Evolutionary conservation across 2,329 filamentous ascomycete species (phyloP).

Genomic region (Ciborinia camelliae): DNA sequence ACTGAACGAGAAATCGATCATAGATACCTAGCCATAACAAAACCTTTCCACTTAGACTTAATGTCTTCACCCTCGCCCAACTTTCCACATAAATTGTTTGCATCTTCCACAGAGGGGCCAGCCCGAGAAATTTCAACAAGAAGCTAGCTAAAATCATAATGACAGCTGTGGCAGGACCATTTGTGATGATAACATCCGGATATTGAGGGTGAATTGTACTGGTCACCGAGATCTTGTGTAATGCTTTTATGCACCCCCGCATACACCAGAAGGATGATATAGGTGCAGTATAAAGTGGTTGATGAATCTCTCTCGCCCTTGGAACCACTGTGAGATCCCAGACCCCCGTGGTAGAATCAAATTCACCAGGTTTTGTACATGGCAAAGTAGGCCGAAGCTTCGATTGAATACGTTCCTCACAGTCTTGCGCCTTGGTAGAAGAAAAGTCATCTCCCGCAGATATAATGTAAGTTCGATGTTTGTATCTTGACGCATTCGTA

Average conservation of each 20-base stretch:
- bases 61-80: slow-evolving; percentile 77
- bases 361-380: slow-evolving; percentile 23
- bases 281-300: slow-evolving; percentile 71
- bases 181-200: slow-evolving; percentile 77
- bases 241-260: slow-evolving; percentile 55
- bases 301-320: slow-evolving; percentile 77
- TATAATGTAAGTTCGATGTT: slow-evolving; percentile 74
- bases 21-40: slow-evolving; percentile 62
- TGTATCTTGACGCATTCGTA: slow-evolving; percentile 47
- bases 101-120: slow-evolving; percentile 58
- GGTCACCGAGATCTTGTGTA: slow-evolving; percentile 41
- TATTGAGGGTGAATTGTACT: slow-evolving; percentile 42
- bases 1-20: slow-evolving; percentile 81
- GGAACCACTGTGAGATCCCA: slow-evolving; percentile 60
- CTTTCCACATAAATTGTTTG: slow-evolving; percentile 85
- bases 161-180: slow-evolving; percentile 85
- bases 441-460: slow-evolving; percentile 75
- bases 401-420: slow-evolving; percentile 50
- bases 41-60: slow-evolving; percentile 82
- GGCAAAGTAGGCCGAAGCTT: slow-evolving; percentile 18
- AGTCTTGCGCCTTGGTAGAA: slow-evolving; percentile 57
- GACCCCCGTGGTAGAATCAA: slow-evolving; percentile 26
- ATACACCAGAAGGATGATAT: slow-evolving; percentile 65
- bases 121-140: slow-evolving; percentile 47
- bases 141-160: slow-evolving; percentile 62